A percentile compares a stretch with the other conserved stretches of the same genome.
Evolutionary conservation across 2,329 filamentous ascomycete genomes (phyloP).

Genomic region (Capronia epimyces): DNA sequence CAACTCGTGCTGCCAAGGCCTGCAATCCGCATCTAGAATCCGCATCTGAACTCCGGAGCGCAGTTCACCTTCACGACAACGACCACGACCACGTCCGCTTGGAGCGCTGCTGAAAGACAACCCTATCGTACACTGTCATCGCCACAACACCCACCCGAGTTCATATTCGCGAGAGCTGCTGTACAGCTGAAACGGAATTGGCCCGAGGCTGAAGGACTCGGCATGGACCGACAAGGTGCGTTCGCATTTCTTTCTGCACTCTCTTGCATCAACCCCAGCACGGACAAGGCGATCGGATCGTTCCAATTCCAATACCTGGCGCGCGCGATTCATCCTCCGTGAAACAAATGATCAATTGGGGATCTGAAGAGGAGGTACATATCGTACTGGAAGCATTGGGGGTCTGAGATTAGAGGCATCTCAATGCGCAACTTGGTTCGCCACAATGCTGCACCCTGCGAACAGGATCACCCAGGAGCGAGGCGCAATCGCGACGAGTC

Average conservation of each 20-base stretch:
- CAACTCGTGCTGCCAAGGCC: neutral
- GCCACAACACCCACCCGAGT: neutral
- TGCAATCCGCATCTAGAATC: neutral
- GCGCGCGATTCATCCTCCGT: neutral
- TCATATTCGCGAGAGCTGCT: neutral
- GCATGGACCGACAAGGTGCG: constrained; percentile 24
- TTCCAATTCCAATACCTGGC: neutral
- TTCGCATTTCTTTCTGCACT: constrained; percentile 8
- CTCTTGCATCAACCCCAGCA: neutral
- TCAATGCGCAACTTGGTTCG: neutral
- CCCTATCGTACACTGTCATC: neutral
- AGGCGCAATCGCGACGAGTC: neutral
- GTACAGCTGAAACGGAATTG: neutral
- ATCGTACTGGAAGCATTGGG: neutral
- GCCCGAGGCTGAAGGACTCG: constrained; percentile 1
- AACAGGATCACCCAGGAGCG: neutral
- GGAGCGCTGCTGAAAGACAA: neutral
- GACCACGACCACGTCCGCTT: too few relatives aligned
- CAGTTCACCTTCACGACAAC: neutral
- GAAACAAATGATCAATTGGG: neutral
- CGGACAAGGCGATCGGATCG: neutral
- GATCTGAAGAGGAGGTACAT: neutral
- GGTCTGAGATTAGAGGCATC: neutral
- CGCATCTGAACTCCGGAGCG: neutral
- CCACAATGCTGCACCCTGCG: neutral